Percentiles rank a stretch among this genome's conserved stretches.
phyloP scores from a whole-genome alignment of 140 eudicot genomes.

The Stevia rebaudiana region DNA sequence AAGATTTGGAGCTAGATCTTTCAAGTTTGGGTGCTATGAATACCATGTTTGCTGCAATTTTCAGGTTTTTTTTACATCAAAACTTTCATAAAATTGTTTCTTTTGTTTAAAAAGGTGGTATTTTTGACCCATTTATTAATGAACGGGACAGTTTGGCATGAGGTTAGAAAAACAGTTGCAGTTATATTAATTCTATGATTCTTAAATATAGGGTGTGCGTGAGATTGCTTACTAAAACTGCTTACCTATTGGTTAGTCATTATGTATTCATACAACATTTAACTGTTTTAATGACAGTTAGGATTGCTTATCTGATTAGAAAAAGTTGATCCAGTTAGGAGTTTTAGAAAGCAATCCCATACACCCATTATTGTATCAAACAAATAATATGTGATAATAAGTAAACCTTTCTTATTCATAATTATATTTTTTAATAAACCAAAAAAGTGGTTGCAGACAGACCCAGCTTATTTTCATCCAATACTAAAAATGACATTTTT shows the following conservation, averaged over 20 bases:
- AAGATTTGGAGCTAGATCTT: conserved; percentile 95
- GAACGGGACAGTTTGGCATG: background rate
- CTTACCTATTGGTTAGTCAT: background rate
- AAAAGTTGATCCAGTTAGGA: background rate
- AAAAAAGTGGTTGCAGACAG: background rate
- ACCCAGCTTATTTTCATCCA: background rate
- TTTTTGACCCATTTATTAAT: background rate
- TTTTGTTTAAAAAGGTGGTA: background rate
- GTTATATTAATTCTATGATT: background rate
- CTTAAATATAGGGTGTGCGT: background rate
- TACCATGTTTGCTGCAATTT: conserved; percentile 94
- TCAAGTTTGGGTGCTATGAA: conserved; percentile 93
- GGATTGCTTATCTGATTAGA: background rate
- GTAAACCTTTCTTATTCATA: background rate
- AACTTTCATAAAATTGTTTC: background rate
- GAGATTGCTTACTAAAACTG: background rate
- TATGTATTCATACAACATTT: background rate
- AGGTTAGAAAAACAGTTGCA: background rate
- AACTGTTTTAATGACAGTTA: too few species aligned
- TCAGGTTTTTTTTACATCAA: conserved; percentile 46
- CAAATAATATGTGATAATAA: background rate
- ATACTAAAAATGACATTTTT: background rate
- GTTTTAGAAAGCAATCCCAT: background rate
- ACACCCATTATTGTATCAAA: background rate
- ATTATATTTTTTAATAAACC: background rate